These are phyloP conservation scores for Linaria vulgaris DNA, from an alignment of 257 asterid genomes.

Conservation along the genomic window DNA sequence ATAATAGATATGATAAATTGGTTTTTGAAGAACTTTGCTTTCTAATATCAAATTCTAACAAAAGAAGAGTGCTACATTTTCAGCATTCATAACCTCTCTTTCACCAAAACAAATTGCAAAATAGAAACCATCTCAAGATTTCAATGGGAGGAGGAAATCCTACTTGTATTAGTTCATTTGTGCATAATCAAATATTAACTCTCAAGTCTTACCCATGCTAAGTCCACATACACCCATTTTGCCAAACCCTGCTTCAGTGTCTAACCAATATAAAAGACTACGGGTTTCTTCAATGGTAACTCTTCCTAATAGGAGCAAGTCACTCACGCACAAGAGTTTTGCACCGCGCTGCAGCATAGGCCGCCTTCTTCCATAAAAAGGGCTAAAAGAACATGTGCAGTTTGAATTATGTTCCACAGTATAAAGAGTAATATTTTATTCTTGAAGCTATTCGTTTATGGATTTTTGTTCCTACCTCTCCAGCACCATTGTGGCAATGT, in stretches of 20 bases:
- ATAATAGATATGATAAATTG: background rate
- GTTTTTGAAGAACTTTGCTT: background rate
- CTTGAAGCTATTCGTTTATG: conserved; percentile 13
- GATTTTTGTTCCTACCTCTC: conserved; percentile 59
- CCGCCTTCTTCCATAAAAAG: conserved; percentile 92
- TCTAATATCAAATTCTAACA: background rate
- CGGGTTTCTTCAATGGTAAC: conserved; percentile 94
- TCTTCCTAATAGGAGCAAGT: conserved; percentile 85
- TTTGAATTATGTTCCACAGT: conserved; percentile 21
- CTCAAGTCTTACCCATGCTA: conserved; percentile 78
- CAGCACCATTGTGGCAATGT: conserved; percentile 96
- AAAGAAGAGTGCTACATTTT: background rate
- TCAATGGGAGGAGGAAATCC: too few species aligned
- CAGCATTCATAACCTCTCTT: background rate
- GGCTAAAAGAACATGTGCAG: conserved; percentile 52
- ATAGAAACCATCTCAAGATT: background rate
- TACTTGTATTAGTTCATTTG: too few species aligned
- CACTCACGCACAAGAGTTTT: conserved; percentile 93
- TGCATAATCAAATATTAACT: background rate
- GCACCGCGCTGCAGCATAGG: conserved; percentile 89
- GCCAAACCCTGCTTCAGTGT: conserved; percentile 80
- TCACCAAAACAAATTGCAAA: too few species aligned
- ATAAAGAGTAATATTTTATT: conserved; percentile 11
- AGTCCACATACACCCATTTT: conserved; percentile 96
- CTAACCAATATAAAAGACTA: conserved; percentile 87